A percentile compares a stretch with the other conserved stretches of the same genome.
These are phyloP conservation scores for Fusarium sp. DNA, from an alignment of 2,329 filamentous ascomycete species.

Conservation along the genomic window DNA sequence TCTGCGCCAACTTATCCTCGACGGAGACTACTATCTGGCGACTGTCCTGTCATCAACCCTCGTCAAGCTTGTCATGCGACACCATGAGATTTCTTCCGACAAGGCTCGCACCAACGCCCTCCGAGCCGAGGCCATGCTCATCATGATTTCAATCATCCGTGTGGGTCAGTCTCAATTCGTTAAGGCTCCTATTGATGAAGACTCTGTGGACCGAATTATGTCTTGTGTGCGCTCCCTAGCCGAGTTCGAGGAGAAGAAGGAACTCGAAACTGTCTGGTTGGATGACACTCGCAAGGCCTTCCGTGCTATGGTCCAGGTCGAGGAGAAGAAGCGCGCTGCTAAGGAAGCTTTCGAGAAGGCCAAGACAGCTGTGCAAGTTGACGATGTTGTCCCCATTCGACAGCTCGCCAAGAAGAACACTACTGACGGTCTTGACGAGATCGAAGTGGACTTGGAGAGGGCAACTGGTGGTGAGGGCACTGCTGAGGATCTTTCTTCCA, in stretches of 20 bases:
- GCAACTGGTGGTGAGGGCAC: constrained; percentile 90
- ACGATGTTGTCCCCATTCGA: constrained; percentile 92
- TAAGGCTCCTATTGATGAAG: constrained; percentile 96
- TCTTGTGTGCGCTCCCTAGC: constrained; percentile 92
- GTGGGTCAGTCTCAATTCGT: constrained; percentile 99
- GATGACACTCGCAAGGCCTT: constrained; percentile 97
- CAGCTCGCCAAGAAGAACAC: constrained; percentile 94
- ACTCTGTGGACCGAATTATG: constrained; percentile 99
- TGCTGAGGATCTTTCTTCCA: constrained; percentile 88
- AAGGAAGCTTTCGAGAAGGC: constrained; percentile 94
- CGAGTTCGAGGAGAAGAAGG: constrained; percentile 89
- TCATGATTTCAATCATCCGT: constrained; percentile 98
- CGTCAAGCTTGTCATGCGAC: constrained; percentile 97
- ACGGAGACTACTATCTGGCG: constrained; percentile 96
- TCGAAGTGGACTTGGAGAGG: constrained; percentile 90
- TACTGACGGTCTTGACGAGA: constrained; percentile 83
- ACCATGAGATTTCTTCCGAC: constrained; percentile 91
- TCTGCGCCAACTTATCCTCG: constrained; percentile 91
- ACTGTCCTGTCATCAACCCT: constrained; percentile 96
- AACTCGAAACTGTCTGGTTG: constrained; percentile 91
- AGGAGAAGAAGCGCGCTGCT: constrained; percentile 97
- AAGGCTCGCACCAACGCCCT: constrained; percentile 90
- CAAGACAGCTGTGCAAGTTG: constrained; percentile 93
- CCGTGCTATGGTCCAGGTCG: constrained; percentile 94
- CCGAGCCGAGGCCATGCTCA: constrained; percentile 96